A percentile compares a stretch with the other conserved stretches of the same genome.
Conservation (phyloP, 2,329 filamentous ascomycete genomes). For the Botryotinia calthae region DNA sequence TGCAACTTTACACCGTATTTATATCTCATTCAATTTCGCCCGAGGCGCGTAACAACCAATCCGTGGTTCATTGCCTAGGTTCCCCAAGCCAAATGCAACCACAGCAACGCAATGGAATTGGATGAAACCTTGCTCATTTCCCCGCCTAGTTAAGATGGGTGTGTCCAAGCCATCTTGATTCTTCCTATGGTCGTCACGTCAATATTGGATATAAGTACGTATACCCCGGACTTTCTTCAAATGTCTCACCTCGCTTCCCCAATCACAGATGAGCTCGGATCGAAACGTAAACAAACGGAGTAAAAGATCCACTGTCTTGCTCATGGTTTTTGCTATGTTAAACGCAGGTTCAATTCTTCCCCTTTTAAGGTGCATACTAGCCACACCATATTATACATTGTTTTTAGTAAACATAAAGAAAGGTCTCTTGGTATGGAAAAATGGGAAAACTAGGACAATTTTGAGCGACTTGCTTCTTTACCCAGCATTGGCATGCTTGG, state of each 20-base stretch:
- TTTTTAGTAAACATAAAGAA: not conserved
- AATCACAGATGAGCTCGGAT: conserved; percentile 5
- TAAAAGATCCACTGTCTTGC: not conserved
- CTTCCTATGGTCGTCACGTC: conserved; percentile 1
- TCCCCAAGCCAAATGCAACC: conserved; percentile 6
- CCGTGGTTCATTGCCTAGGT: no score
- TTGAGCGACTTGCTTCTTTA: not conserved
- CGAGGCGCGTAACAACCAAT: not conserved
- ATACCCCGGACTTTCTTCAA: not conserved
- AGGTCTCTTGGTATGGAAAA: not conserved
- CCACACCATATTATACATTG: not conserved
- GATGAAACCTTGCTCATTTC: not conserved
- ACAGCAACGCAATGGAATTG: conserved; percentile 9
- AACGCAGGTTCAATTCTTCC: not conserved
- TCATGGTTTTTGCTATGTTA: not conserved
- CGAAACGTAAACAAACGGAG: conserved; percentile 4
- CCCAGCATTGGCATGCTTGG: not conserved
- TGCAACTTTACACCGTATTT: conserved; percentile 4
- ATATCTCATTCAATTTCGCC: not conserved
- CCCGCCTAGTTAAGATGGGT: not conserved
- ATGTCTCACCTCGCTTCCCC: conserved; percentile 13
- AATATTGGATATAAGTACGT: not conserved
- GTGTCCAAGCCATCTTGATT: not conserved
- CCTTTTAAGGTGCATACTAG: not conserved
- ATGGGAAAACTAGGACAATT: not conserved